These are phyloP conservation scores for Escovopsis sp. DNA, from an alignment of 2,329 filamentous ascomycete species.

Conservation along the genomic window DNA sequence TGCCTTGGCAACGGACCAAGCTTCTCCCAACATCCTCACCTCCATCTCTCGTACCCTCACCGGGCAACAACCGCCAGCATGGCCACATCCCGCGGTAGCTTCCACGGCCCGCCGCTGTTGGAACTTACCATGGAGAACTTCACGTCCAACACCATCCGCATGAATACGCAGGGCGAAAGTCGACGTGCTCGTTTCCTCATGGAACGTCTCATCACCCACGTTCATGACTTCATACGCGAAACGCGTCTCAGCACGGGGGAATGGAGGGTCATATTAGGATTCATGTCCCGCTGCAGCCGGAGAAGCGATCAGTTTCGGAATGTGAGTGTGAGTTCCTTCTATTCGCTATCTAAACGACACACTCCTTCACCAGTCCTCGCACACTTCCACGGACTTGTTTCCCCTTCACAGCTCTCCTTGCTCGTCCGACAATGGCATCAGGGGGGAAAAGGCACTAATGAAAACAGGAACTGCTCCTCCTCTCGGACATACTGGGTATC, in stretches of 20 bases:
- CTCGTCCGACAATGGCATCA: no score
- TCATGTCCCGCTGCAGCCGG: conserved; percentile 53
- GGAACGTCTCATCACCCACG: conserved; percentile 53
- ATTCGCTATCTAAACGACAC: no score
- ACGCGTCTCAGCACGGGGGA: conserved; percentile 57
- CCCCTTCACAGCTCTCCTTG: background rate
- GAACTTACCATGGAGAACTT: conserved; percentile 62
- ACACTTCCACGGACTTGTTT: background rate
- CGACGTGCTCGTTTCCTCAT: conserved; percentile 52
- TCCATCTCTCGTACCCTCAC: background rate
- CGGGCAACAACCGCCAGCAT: background rate
- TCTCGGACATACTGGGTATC: conserved; percentile 60
- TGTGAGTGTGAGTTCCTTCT: background rate
- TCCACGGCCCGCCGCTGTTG: background rate
- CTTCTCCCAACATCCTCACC: background rate
- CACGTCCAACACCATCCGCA: conserved; percentile 53
- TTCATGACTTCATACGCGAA: conserved; percentile 65
- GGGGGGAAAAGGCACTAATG: no score
- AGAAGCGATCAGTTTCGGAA: conserved; percentile 28
- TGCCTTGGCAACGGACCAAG: no score
- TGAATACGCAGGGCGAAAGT: conserved; percentile 53
- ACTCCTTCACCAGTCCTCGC: no score
- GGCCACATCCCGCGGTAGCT: background rate
- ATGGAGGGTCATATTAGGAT: conserved; percentile 57
- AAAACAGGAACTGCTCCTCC: conserved; percentile 56